Conservation (phyloP, 306 rosid species). For the barrel medic (Medicago truncatula) region DNA sequence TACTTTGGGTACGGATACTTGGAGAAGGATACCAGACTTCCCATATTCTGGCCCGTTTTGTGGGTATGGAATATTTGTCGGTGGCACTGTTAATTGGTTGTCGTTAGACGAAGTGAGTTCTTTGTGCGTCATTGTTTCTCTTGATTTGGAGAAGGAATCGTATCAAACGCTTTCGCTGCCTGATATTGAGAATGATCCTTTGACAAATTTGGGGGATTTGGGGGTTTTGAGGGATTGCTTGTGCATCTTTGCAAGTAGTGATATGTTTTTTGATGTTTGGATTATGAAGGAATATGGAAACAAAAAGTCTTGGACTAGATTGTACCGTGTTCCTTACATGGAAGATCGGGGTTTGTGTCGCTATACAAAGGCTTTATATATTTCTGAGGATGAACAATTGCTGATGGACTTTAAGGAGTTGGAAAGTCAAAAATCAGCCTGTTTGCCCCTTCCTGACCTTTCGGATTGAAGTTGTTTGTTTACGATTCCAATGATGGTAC, state of each 20-base stretch:
- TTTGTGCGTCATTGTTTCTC: slow-evolving; percentile 30
- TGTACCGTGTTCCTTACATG: slow-evolving; percentile 10
- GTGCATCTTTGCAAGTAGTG: background rate
- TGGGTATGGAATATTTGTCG: slow-evolving; percentile 37
- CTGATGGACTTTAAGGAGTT: background rate
- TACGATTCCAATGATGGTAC: slow-evolving; percentile 29
- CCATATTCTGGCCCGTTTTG: background rate
- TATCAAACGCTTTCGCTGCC: slow-evolving; percentile 32
- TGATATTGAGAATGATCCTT: background rate
- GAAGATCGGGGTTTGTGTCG: too few species aligned
- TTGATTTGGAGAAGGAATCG: slow-evolving; percentile 43
- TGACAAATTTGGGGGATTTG: slow-evolving; percentile 7
- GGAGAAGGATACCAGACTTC: slow-evolving; percentile 37
- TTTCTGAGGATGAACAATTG: slow-evolving; percentile 38
- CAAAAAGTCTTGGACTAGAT: slow-evolving; percentile 46
- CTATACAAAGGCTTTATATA: too few species aligned
- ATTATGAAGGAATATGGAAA: slow-evolving; percentile 47
- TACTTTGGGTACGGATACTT: slow-evolving; percentile 16
- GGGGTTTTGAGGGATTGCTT: slow-evolving; percentile 36
- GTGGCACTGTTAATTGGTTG: slow-evolving; percentile 46
- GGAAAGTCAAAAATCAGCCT: too few species aligned
- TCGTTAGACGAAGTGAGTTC: background rate
- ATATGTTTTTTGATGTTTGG: slow-evolving; percentile 35
- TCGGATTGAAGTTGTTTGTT: background rate
- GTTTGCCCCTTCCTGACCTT: too few species aligned